Base-by-base conservation (phyloP, 2,329 filamentous ascomycete species). In the Calonectria hongkongensis region DNA sequence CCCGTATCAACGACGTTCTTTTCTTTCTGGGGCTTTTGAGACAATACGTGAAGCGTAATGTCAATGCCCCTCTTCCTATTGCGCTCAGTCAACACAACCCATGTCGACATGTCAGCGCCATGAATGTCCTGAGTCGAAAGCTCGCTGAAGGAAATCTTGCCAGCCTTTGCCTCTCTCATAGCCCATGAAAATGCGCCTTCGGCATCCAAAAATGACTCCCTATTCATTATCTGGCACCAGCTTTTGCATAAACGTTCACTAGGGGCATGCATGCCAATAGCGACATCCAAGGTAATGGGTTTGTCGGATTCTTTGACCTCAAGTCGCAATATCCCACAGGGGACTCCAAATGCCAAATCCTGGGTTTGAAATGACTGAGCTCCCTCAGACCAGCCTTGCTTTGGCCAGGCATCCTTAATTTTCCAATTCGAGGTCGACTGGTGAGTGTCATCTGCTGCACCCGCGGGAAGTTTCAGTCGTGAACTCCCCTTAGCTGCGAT, bases 331-430 rank as follows among this genome's bases (percentile, higher is more conserved):
- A 66, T 54, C 21, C 64, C 64, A 25, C 64, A 66, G 4, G 64
- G 64, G 3, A 56, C 21, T 8, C 48, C 48, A 27, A 66, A 66
- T 56, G 64, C 51, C n/a, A 66, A 21, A 28, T 66, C 27, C 4
- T 27, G 64, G 13, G 64, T 66, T 36, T 54, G 64, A 7, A 66
- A 66, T 5, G 48, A 33, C 33, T 56, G 47, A 18, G 16, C 33
- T 10, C 18, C 16, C 18, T 66, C 64, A 9, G 13, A 13, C 64
- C 64, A 66, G 21, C 64, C 36, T 30, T 66, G 36, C 18, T 33
- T 66, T 43, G 64, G 64, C 64, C 64, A 66, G 5, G 64, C 64
- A 30, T 66, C 64, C 27, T 43, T 66, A 25, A 66, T 66, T 50
- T 54, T 66, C 64, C 64, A 66, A 41, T 33, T 28, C 12, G 16